phyloP scores from a whole-genome alignment of 306 rosid species.

The Trifolium fragiferum region DNA sequence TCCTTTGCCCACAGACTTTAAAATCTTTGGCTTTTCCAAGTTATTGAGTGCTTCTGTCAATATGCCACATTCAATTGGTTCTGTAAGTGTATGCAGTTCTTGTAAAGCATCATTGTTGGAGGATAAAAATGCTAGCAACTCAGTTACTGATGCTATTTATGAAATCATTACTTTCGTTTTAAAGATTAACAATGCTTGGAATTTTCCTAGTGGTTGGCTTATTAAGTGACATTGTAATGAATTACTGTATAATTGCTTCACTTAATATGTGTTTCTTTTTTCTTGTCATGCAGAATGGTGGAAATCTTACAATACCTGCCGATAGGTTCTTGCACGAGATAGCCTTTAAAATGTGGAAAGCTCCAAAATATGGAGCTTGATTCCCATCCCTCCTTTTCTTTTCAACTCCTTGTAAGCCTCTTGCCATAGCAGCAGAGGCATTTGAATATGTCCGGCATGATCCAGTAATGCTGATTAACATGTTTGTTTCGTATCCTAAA shows the following conservation, averaged over 20 bases:
- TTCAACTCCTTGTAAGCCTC: conserved; percentile 19
- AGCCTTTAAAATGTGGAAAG: conserved; percentile 98
- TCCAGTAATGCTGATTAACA: conserved; percentile 10
- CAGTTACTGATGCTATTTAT: conserved; percentile 6
- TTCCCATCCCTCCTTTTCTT: background rate
- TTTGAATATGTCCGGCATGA: conserved; percentile 2
- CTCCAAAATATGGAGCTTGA: conserved; percentile 97
- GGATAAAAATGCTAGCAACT: conserved; percentile 13
- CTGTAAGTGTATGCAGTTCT: conserved; percentile 1
- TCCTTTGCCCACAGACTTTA: background rate
- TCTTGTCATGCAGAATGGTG: conserved; percentile 64
- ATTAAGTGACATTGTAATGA: background rate
- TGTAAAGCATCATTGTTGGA: background rate
- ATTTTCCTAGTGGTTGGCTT: background rate
- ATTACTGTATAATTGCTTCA: conserved; percentile 11
- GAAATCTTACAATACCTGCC: conserved; percentile 85
- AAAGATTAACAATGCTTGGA: conserved; percentile 9
- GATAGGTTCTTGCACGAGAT: conserved; percentile 93
- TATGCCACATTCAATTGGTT: conserved; percentile 26
- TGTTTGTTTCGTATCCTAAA: conserved; percentile 12
- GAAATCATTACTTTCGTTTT: conserved; percentile 14
- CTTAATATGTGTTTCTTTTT: background rate
- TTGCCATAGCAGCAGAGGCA: conserved; percentile 21
- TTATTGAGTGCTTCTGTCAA: conserved; percentile 30
- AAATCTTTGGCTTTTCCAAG: conserved; percentile 10